phyloP scores from a whole-genome alignment of 495 filamentous ascomycete species.

The Aspergillus hancockii region DNA sequence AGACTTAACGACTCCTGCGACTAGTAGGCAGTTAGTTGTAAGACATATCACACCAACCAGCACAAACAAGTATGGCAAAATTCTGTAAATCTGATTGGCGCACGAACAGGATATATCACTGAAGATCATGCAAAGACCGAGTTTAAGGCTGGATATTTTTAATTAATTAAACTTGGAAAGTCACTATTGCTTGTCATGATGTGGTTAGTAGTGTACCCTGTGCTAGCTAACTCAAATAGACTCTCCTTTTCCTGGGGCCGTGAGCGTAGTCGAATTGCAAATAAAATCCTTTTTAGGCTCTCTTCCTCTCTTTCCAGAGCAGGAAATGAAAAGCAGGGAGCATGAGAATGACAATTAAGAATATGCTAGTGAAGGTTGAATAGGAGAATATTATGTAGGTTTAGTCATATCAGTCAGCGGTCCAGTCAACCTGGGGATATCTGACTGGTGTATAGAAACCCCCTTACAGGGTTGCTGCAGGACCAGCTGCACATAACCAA shows the following conservation, averaged over 20 bases:
- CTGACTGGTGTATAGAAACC: neutral
- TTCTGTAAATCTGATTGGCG: neutral
- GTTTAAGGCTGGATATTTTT: neutral
- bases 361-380: no score
- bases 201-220: neutral
- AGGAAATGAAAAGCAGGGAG: neutral
- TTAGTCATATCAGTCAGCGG: neutral
- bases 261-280: neutral
- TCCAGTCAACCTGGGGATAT: neutral
- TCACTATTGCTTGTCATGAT: neutral
- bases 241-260: neutral
- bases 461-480: slow-evolving; percentile 8
- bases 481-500: neutral
- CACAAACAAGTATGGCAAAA: neutral
- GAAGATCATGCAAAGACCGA: neutral
- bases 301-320: neutral
- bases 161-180: neutral
- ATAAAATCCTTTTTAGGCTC: neutral
- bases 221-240: neutral
- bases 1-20: no score
- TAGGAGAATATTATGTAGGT: neutral
- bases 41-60: neutral
- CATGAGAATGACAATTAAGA: neutral
- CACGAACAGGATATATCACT: neutral
- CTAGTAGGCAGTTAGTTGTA: neutral